A percentile compares a stretch with the other conserved stretches of the same genome.
Conservation (phyloP, 2,329 filamentous ascomycete genomes). For the Penicillium sp. region DNA sequence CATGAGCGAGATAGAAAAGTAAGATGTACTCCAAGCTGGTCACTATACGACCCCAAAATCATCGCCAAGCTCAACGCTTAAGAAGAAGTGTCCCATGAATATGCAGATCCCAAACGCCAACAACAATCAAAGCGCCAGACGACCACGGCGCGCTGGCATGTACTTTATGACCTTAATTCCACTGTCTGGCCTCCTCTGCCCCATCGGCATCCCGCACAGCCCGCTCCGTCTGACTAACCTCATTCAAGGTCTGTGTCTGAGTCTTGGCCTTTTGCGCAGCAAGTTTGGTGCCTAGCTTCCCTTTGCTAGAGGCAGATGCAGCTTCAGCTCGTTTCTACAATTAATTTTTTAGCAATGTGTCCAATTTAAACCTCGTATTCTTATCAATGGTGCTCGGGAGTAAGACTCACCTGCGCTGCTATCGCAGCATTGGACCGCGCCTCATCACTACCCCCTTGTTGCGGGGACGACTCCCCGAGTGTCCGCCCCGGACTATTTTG, state of each 20-base stretch:
- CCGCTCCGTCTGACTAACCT: conserved; percentile 68
- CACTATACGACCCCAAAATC: background rate
- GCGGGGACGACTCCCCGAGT: conserved; percentile 58
- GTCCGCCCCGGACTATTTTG: conserved; percentile 60
- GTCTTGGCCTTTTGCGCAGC: conserved; percentile 77
- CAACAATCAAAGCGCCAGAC: background rate
- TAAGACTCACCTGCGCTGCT: conserved; percentile 75
- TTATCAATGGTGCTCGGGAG: background rate
- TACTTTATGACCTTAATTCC: conserved; percentile 51
- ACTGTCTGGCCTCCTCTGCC: conserved; percentile 59
- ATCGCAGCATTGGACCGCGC: conserved; percentile 74
- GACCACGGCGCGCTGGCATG: background rate
- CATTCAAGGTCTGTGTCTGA: conserved; percentile 66
- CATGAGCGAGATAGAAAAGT: background rate
- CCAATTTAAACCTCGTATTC: background rate
- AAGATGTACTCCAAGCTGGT: background rate
- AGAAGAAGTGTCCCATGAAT: background rate
- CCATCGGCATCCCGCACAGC: conserved; percentile 70
- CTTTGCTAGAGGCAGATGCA: conserved; percentile 53
- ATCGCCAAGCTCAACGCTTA: conserved; percentile 1
- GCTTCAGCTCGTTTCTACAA: conserved; percentile 67
- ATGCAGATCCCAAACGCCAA: background rate
- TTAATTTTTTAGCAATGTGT: background rate
- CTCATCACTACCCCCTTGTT: conserved; percentile 48
- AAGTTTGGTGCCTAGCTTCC: conserved; percentile 72